Evolutionary conservation across 768 basidiomycete genomes (phyloP).

Genomic region (Tylopilus intermedius): DNA sequence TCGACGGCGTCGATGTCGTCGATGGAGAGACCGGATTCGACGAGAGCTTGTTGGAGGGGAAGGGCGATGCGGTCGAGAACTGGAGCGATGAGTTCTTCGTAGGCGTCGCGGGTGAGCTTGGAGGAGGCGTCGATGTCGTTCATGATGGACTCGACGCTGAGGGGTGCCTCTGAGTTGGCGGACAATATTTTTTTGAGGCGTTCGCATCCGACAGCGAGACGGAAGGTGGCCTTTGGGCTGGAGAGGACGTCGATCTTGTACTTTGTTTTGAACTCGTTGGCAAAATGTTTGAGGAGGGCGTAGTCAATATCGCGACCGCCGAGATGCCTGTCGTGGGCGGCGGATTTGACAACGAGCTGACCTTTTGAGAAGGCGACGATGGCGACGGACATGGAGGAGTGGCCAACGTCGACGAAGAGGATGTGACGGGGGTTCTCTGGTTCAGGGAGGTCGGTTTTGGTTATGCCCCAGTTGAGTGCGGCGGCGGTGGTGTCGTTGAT

Average conservation of each 20-base stretch:
- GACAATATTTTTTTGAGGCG: slow-evolving; percentile 95
- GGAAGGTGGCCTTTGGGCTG: slow-evolving; percentile 90
- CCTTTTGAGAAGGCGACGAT: slow-evolving; percentile 94
- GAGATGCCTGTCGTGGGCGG: slow-evolving; percentile 89
- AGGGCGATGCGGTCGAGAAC: slow-evolving; percentile 72
- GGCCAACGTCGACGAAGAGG: slow-evolving; percentile 93
- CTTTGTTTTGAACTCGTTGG: slow-evolving; percentile 88
- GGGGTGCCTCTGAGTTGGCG: slow-evolving; percentile 82
- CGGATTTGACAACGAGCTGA: slow-evolving; percentile 77
- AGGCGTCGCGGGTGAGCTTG: slow-evolving; percentile 74
- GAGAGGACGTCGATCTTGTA: slow-evolving; percentile 96
- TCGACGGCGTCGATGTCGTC: slow-evolving; percentile 90
- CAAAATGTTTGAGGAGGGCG: slow-evolving; percentile 84
- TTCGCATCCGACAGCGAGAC: slow-evolving; percentile 84
- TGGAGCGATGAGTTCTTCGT: slow-evolving; percentile 72
- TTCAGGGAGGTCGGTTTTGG: slow-evolving; percentile 92
- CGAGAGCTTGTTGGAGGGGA: slow-evolving; percentile 75
- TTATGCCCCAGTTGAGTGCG: slow-evolving; percentile 97
- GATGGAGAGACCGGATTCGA: slow-evolving; percentile 71
- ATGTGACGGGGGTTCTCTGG: slow-evolving; percentile 78
- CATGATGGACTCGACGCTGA: slow-evolving; percentile 95
- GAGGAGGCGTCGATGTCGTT: slow-evolving; percentile 91
- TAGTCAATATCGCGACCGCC: slow-evolving; percentile 97
- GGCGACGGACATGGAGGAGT: slow-evolving; percentile 82
- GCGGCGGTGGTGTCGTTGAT: slow-evolving; percentile 97